Evolutionary conservation across 805 yeast genomes (phyloP).

Genomic region (Ogataea saltuana): DNA sequence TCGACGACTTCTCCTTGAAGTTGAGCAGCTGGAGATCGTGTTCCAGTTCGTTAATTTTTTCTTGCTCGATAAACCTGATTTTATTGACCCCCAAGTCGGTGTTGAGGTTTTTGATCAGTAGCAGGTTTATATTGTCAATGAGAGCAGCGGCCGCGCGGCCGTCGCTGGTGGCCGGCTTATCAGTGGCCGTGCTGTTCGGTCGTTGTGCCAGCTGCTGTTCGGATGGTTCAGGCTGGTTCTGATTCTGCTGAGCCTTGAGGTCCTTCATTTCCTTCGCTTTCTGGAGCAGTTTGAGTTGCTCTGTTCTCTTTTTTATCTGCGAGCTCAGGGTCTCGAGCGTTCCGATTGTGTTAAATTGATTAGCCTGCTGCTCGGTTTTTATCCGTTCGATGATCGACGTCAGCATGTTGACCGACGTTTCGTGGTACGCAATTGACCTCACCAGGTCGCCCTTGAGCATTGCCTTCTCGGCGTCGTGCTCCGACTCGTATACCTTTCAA

Average conservation of each 20-base stretch:
- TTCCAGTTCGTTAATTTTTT: constrained; percentile 30
- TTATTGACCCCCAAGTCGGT: constrained; percentile 26
- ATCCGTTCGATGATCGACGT: constrained; percentile 23
- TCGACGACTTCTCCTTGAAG: constrained; percentile 29
- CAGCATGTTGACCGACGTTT: constrained; percentile 38
- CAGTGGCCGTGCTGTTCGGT: neutral
- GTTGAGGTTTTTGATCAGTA: constrained; percentile 30
- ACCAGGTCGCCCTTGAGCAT: constrained; percentile 43
- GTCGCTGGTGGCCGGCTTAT: neutral
- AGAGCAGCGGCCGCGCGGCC: constrained; percentile 7
- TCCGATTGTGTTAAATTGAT: constrained; percentile 25
- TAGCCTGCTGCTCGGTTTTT: constrained; percentile 11
- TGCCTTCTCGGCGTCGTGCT: constrained; percentile 54
- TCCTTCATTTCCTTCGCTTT: constrained; percentile 14
- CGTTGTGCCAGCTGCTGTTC: neutral
- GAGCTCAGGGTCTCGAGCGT: constrained; percentile 24
- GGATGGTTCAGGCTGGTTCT: constrained; percentile 5
- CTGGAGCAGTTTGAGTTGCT: constrained; percentile 24
- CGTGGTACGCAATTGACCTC: constrained; percentile 42
- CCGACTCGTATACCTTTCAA: constrained; percentile 54
- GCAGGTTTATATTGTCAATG: constrained; percentile 18
- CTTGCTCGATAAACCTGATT: constrained; percentile 29
- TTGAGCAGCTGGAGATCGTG: constrained; percentile 34
- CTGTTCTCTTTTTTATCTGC: constrained; percentile 28
- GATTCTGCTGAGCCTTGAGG: constrained; percentile 11